Percentiles rank a stretch among this genome's conserved stretches.
phyloP scores from a whole-genome alignment of 2,329 filamentous ascomycete species.

The Epichloe aotearoae region DNA sequence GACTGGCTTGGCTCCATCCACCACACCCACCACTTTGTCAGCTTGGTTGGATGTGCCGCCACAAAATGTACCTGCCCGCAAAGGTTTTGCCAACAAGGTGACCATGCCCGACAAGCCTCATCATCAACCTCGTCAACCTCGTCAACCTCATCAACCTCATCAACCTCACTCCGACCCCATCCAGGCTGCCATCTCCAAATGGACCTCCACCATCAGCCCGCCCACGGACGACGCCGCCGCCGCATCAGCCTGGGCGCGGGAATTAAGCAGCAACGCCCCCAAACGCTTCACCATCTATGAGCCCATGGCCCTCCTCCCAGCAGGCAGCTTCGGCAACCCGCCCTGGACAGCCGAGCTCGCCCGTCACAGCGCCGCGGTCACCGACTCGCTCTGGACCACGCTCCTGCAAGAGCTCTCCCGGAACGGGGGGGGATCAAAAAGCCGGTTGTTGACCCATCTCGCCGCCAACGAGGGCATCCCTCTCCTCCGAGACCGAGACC shows the following conservation, averaged over 20 bases:
- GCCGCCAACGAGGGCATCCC: conserved; percentile 52
- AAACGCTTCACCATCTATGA: conserved; percentile 48
- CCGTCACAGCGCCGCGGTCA: conserved; percentile 11
- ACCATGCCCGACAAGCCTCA: conserved; percentile 14
- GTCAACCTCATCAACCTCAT: neutral
- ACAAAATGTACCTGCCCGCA: no score
- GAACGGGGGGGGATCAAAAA: conserved; percentile 20
- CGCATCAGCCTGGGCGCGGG: conserved; percentile 9
- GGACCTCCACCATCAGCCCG: conserved; percentile 12
- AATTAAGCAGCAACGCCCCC: conserved; percentile 30
- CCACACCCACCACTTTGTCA: no score
- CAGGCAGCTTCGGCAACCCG: conserved; percentile 37
- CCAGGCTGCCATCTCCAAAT: conserved; percentile 17
- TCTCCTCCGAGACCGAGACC: conserved; percentile 23
- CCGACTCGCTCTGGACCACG: conserved; percentile 29
- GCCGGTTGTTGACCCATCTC: conserved; percentile 35
- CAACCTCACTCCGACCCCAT: conserved; percentile 16
- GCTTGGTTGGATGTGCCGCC: no score
- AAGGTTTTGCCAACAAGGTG: neutral
- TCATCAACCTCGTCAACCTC: neutral
- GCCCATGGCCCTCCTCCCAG: conserved; percentile 47
- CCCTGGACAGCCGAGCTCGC: conserved; percentile 27
- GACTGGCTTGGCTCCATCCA: no score
- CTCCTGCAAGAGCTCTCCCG: conserved; percentile 35
- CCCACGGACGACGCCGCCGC: neutral